Percentiles rank a stretch among this genome's conserved stretches.
Conservation (phyloP, 306 rosid genomes). For the Casuarina glauca region DNA sequence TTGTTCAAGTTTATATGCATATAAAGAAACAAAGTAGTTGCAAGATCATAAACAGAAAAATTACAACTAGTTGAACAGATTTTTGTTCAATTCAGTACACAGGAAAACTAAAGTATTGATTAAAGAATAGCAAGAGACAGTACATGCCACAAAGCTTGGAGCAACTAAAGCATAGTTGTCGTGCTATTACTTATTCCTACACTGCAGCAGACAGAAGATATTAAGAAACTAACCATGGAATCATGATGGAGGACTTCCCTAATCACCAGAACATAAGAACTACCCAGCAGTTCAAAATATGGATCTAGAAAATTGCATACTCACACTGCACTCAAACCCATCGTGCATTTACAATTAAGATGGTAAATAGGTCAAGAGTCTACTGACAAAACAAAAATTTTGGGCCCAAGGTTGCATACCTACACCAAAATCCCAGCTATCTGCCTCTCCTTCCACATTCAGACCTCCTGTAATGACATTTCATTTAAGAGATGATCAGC, state of each 20-base stretch:
- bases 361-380: not conserved
- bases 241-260: not conserved
- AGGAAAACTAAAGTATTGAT: not conserved
- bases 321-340: not conserved
- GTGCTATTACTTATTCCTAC: not conserved
- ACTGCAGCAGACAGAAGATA: not conserved
- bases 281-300: not conserved
- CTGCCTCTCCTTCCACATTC: constrained; percentile 97
- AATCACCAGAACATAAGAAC: not conserved
- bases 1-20: not conserved
- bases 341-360: not conserved
- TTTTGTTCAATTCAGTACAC: not conserved
- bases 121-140: not conserved
- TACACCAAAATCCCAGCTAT: constrained; percentile 93
- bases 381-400: not conserved
- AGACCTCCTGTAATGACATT: constrained; percentile 65
- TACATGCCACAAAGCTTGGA: not conserved
- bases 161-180: not conserved
- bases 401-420: constrained; percentile 47
- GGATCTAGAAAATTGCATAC: not conserved
- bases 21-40: not conserved
- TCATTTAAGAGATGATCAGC: constrained; percentile 12
- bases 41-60: not conserved
- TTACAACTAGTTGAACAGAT: not conserved
- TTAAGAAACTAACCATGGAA: not conserved